Conservation (phyloP, 805 yeast genomes). For the Candida ovalis region DNA sequence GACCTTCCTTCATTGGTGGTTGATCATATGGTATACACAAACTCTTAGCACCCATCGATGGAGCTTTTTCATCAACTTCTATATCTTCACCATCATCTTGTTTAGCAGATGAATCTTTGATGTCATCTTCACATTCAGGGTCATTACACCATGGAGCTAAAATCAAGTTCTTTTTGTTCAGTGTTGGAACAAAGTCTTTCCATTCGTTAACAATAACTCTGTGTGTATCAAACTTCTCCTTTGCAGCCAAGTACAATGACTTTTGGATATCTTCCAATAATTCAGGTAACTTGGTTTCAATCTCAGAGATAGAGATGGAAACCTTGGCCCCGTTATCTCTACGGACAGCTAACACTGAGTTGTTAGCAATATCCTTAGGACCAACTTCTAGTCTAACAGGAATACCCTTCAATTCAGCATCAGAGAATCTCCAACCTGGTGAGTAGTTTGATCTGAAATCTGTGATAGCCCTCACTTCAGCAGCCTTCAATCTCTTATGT, state of each 20-base stretch:
- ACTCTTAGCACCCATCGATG: constrained; percentile 99
- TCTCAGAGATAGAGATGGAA: constrained; percentile 58
- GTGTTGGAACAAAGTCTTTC: constrained; percentile 88
- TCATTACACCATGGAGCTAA: constrained; percentile 98
- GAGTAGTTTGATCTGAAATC: constrained; percentile 94
- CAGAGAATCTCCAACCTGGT: constrained; percentile 98
- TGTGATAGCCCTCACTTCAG: constrained; percentile 71
- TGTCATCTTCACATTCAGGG: constrained; percentile 92
- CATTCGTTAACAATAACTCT: constrained; percentile 78
- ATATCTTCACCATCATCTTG: constrained; percentile 79
- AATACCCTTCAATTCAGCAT: constrained; percentile 93
- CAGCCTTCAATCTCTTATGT: constrained; percentile 54
- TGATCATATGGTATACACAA: constrained; percentile 95
- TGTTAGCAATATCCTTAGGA: constrained; percentile 85
- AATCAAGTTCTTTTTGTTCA: constrained; percentile 87
- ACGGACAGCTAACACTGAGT: constrained; percentile 83
- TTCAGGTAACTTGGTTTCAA: constrained; percentile 65
- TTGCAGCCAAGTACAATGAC: constrained; percentile 73
- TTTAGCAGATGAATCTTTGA: constrained; percentile 83
- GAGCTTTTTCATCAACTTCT: constrained; percentile 92
- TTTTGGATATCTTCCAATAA: constrained; percentile 79
- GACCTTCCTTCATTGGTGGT: constrained; percentile 73
- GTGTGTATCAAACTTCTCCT: constrained; percentile 78
- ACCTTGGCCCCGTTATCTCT: constrained; percentile 84
- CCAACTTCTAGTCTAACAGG: constrained; percentile 95